phyloP scores from a whole-genome alignment of 352 stramenopile species.

The Thalassiosira hispida region DNA sequence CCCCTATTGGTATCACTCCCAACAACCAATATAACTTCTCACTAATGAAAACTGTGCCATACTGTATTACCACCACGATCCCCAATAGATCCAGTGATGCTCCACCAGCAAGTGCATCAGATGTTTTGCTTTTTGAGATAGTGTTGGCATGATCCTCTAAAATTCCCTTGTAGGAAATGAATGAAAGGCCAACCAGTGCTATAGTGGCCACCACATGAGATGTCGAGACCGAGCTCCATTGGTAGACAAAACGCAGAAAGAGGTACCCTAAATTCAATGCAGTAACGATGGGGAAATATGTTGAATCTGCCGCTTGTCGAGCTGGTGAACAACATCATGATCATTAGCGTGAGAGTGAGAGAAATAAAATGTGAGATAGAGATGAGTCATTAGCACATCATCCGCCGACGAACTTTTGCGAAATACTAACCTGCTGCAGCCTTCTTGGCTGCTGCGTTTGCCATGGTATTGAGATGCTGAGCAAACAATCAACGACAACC shows the following conservation, averaged over 20 bases:
- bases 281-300: slow-evolving; percentile 58
- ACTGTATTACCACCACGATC: slow-evolving; percentile 59
- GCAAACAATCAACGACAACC: too few species aligned
- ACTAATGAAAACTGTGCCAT: slow-evolving; percentile 44
- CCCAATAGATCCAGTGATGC: slow-evolving; percentile 61
- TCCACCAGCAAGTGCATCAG: slow-evolving; percentile 51
- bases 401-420: too few species aligned
- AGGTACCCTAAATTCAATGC: slow-evolving; percentile 55
- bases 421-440: slow-evolving; percentile 17
- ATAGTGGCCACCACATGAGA: slow-evolving; percentile 26
- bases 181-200: slow-evolving; percentile 41
- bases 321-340: slow-evolving; percentile 18
- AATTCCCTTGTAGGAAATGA: slow-evolving; percentile 55
- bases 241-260: slow-evolving; percentile 38
- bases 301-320: slow-evolving; percentile 40
- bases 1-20: slow-evolving; percentile 38
- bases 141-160: slow-evolving; percentile 53
- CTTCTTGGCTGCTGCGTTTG: slow-evolving; percentile 28
- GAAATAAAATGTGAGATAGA: too few species aligned
- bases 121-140: neutral
- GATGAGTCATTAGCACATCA: too few species aligned
- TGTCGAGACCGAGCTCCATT: slow-evolving; percentile 22
- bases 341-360: too few species aligned
- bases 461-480: slow-evolving; percentile 2
- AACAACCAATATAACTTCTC: slow-evolving; percentile 59